Evolutionary conservation across 129 eudicot species (phyloP).

Genomic region (Kitagawia praeruptora): DNA sequence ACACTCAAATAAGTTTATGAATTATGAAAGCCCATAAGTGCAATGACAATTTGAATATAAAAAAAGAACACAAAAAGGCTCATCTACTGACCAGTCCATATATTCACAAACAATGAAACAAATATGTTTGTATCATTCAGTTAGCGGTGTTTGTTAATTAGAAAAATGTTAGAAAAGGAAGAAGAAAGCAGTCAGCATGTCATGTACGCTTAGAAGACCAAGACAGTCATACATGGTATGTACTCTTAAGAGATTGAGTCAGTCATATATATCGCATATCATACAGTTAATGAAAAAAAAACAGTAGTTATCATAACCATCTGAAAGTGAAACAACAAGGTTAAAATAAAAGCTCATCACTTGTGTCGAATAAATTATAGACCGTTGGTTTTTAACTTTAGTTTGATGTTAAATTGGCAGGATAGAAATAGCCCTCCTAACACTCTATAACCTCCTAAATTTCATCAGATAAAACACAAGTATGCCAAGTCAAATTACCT

Average conservation of each 20-base stretch:
- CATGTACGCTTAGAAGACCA: not conserved
- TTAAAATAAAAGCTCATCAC: not conserved
- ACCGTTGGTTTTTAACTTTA: not conserved
- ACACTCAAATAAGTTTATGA: not conserved
- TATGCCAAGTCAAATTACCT: slow-evolving; percentile 34
- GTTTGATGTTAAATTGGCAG: not conserved
- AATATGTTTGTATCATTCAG: not conserved
- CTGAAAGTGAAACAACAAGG: not conserved
- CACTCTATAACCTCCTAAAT: not conserved
- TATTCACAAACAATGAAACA: not conserved
- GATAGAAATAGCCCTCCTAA: not conserved
- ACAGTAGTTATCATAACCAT: not conserved
- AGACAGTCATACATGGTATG: not conserved
- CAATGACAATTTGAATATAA: not conserved
- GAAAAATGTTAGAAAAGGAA: too few species aligned
- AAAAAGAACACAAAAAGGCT: not conserved
- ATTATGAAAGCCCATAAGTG: not conserved
- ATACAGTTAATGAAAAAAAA: not conserved
- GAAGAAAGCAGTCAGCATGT: not conserved
- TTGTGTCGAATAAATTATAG: not conserved
- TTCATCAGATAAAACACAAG: not conserved
- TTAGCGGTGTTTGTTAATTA: not conserved
- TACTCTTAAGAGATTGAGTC: not conserved
- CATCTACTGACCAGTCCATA: not conserved
- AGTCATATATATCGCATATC: not conserved